These are phyloP conservation scores for Calonectria multiphialidica DNA, from an alignment of 2,329 filamentous ascomycete genomes.

Conservation along the genomic window DNA sequence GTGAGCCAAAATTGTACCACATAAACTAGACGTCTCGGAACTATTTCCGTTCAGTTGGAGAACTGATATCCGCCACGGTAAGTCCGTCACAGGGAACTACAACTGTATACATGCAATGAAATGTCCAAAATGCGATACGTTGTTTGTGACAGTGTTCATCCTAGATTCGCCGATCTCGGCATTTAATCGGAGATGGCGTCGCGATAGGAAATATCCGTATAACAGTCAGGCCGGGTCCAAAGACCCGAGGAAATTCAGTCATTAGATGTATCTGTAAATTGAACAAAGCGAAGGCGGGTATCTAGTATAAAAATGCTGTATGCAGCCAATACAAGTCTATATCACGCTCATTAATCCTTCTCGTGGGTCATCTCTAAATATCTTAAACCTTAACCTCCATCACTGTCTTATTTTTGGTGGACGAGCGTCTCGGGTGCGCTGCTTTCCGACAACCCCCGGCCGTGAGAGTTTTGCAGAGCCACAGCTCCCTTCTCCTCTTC, in stretches of 20 bases:
- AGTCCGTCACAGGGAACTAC: neutral
- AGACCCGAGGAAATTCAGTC: neutral
- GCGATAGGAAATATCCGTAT: neutral
- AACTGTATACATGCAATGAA: neutral
- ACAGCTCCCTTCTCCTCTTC: slow-evolving; percentile 31
- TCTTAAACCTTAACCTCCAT: slow-evolving; percentile 16
- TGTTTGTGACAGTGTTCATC: neutral
- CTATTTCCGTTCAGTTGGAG: neutral
- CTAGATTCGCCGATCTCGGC: slow-evolving; percentile 24
- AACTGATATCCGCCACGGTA: neutral
- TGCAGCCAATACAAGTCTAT: neutral
- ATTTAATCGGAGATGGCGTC: slow-evolving; percentile 8
- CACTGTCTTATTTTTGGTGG: slow-evolving; percentile 9
- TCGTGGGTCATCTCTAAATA: neutral
- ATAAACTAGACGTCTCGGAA: neutral
- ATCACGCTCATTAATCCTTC: neutral
- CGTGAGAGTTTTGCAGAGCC: slow-evolving; percentile 29
- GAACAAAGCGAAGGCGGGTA: slow-evolving; percentile 15
- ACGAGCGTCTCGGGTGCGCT: neutral
- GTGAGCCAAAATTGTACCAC: slow-evolving; percentile 22
- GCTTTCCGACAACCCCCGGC: slow-evolving; percentile 17
- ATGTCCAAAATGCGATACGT: neutral
- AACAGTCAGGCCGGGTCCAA: neutral
- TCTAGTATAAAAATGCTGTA: slow-evolving; percentile 8
- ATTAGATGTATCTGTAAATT: neutral